These are phyloP conservation scores for Parsonsia alboflavescens DNA, from an alignment of 257 asterid genomes.

Conservation along the genomic window DNA sequence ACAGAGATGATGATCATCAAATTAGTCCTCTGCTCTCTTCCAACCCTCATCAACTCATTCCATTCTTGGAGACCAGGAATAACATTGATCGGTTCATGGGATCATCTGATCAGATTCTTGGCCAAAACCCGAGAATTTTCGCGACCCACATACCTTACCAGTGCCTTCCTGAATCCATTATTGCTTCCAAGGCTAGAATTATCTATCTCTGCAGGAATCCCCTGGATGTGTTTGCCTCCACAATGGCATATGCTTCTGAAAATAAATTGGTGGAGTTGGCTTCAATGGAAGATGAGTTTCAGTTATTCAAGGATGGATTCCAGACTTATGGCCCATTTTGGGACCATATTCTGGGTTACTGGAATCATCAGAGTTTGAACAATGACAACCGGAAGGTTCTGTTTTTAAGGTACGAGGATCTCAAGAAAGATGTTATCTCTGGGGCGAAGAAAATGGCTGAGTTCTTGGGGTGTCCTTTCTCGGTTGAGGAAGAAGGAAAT, in stretches of 20 bases:
- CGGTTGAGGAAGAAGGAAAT: conserved; percentile 27
- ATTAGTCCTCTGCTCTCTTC: conserved; percentile 37
- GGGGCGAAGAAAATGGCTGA: conserved; percentile 33
- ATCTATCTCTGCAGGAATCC: conserved; percentile 52
- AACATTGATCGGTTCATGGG: neutral
- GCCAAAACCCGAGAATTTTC: conserved; percentile 27
- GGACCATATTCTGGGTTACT: conserved; percentile 58
- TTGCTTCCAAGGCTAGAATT: conserved; percentile 22
- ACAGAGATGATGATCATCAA: conserved; percentile 13
- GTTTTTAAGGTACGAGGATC: conserved; percentile 50
- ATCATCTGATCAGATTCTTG: conserved; percentile 9
- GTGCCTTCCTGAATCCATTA: conserved; percentile 29
- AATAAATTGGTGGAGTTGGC: conserved; percentile 12
- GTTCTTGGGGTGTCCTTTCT: conserved; percentile 45
- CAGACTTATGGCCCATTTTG: conserved; percentile 46
- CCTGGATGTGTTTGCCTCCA: conserved; percentile 37
- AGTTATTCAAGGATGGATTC: conserved; percentile 32
- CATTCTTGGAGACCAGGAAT: conserved; percentile 34
- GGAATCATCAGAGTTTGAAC: conserved; percentile 31
- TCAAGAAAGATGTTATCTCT: conserved; percentile 24
- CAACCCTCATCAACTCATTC: conserved; percentile 50
- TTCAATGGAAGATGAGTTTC: conserved; percentile 24
- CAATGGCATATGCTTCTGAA: conserved; percentile 27
- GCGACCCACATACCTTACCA: conserved; percentile 38
- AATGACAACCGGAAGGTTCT: conserved; percentile 35